Conservation (phyloP, 1,284 basidiomycete genomes). For the Ustilago loliicola region DNA sequence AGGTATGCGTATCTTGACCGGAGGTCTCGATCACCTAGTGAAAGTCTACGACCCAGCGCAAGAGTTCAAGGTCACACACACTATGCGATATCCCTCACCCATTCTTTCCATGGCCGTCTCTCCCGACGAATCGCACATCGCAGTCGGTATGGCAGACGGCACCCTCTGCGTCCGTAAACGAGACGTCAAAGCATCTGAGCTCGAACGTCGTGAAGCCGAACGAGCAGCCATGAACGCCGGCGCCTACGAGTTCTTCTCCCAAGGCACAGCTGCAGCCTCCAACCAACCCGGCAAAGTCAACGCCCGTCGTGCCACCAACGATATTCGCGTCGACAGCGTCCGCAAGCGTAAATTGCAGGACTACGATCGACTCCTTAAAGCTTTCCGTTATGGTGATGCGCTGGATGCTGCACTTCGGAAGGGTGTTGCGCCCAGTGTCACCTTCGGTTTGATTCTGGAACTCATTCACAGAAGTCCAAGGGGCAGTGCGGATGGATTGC, state of each 20-base stretch:
- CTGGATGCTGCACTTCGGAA: conserved; percentile 74
- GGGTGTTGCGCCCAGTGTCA: conserved; percentile 72
- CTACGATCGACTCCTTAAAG: conserved; percentile 90
- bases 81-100: conserved; percentile 97
- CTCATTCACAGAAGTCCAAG: conserved; percentile 79
- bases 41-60: conserved; percentile 92
- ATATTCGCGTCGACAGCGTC: conserved; percentile 75
- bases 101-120: conserved; percentile 91
- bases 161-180: conserved; percentile 77
- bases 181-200: conserved; percentile 80
- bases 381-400: conserved; percentile 94
- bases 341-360: conserved; percentile 82
- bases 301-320: conserved; percentile 67
- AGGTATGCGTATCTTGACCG: conserved; percentile 85
- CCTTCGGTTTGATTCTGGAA: conserved; percentile 93
- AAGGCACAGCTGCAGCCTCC: conserved; percentile 42
- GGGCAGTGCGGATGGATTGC: conserved; percentile 80
- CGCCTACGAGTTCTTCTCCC: conserved; percentile 79
- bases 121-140: conserved; percentile 96
- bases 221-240: conserved; percentile 75
- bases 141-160: conserved; percentile 95
- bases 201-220: conserved; percentile 72
- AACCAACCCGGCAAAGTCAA: conserved; percentile 35
- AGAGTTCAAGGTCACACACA: conserved; percentile 88
- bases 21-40: conserved; percentile 94